Percentiles rank a stretch among this genome's conserved stretches.
Evolutionary conservation across 768 basidiomycete genomes (phyloP).

Genomic region (Naganishia vaughanmartiniae): DNA sequence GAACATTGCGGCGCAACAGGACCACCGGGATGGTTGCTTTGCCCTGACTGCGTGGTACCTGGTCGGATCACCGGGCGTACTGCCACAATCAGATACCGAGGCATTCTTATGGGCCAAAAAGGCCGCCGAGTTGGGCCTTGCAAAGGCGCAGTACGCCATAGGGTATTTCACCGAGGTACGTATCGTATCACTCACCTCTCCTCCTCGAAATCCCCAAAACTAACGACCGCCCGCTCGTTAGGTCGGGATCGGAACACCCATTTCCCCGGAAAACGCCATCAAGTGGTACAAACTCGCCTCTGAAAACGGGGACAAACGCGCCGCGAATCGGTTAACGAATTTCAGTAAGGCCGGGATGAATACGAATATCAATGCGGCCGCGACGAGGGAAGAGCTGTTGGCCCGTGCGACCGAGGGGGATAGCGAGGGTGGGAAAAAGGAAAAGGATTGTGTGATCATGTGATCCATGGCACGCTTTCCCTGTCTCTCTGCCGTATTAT

Average conservation of each 20-base stretch:
- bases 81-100: slow-evolving; percentile 97
- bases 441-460: slow-evolving; percentile 86
- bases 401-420: slow-evolving; percentile 53
- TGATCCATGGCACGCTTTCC: slow-evolving; percentile 46
- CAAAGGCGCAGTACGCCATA: slow-evolving; percentile 95
- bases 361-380: background rate
- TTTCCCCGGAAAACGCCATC: slow-evolving; percentile 56
- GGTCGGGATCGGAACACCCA: slow-evolving; percentile 62
- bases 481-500: background rate
- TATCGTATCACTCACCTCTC: slow-evolving; percentile 23
- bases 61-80: slow-evolving; percentile 92
- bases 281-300: slow-evolving; percentile 85
- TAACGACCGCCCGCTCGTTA: slow-evolving; percentile 33
- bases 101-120: slow-evolving; percentile 96
- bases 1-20: slow-evolving; percentile 98
- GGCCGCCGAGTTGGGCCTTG: slow-evolving; percentile 84
- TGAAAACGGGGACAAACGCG: slow-evolving; percentile 90
- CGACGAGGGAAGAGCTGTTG: slow-evolving; percentile 21
- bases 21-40: slow-evolving; percentile 94
- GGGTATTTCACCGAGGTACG: slow-evolving; percentile 87
- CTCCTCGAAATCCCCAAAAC: background rate
- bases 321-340: slow-evolving; percentile 68
- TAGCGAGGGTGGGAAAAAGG: slow-evolving; percentile 57
- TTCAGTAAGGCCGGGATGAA: slow-evolving; percentile 28
- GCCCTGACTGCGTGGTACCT: slow-evolving; percentile 99